Conservation (phyloP, 345 rosid species). For the Combretum micranthum region DNA sequence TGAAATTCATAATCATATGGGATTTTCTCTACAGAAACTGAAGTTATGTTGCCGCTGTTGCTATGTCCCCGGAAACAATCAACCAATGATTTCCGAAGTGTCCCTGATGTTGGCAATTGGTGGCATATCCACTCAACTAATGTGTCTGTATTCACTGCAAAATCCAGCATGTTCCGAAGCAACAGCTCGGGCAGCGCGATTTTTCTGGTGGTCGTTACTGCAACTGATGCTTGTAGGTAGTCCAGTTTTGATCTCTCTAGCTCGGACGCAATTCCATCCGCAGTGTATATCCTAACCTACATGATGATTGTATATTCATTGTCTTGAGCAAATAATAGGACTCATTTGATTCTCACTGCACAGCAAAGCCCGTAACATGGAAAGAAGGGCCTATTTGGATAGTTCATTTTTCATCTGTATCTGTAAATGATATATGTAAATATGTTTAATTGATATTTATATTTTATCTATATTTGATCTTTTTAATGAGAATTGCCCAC, state of each 20-base stretch:
- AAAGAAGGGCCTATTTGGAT: no score
- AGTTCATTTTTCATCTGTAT: no score
- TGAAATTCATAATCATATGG: slow-evolving; percentile 84
- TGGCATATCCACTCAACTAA: slow-evolving; percentile 86
- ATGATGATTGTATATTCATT: no score
- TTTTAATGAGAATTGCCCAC: no score
- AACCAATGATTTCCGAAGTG: slow-evolving; percentile 80
- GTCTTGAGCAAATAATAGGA: no score
- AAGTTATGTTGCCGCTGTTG: slow-evolving; percentile 32
- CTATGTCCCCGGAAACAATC: slow-evolving; percentile 63
- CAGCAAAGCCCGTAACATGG: no score
- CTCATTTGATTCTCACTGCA: no score
- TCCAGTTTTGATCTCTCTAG: slow-evolving; percentile 85
- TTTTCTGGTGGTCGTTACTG: slow-evolving; percentile 55
- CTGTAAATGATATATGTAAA: no score
- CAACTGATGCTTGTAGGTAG: slow-evolving; percentile 75
- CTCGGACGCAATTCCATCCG: slow-evolving; percentile 53
- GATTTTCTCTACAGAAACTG: slow-evolving; percentile 50
- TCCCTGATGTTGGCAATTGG: slow-evolving; percentile 78
- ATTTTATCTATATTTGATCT: no score
- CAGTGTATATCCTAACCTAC: slow-evolving; percentile 85
- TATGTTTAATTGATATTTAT: no score
- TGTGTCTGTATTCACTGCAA: slow-evolving; percentile 44
- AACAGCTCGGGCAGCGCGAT: slow-evolving; percentile 76
- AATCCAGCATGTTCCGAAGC: slow-evolving; percentile 47